phyloP scores from a whole-genome alignment of 1,284 basidiomycete species.

The Fomitopsis schrenkii region DNA sequence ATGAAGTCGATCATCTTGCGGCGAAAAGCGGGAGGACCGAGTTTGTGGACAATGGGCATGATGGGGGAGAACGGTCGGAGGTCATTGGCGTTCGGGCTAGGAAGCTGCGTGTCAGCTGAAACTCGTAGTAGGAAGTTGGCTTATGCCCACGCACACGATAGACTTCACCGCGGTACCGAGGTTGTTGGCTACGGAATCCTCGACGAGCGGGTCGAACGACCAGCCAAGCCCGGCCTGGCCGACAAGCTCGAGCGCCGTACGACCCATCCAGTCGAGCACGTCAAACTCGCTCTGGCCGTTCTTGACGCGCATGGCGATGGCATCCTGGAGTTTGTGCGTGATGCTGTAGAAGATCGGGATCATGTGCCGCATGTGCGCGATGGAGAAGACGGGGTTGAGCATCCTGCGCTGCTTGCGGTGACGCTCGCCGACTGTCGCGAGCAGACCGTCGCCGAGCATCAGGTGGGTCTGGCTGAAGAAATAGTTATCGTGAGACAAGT shows the following conservation, averaged over 20 bases:
- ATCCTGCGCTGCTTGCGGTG: constrained; percentile 23
- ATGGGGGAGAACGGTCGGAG: constrained; percentile 6
- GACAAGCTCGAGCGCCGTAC: constrained; percentile 29
- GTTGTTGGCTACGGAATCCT: constrained; percentile 20
- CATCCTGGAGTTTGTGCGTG: constrained; percentile 11
- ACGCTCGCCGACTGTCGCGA: constrained; percentile 16
- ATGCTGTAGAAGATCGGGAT: constrained; percentile 12
- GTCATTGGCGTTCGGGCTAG: constrained; percentile 10
- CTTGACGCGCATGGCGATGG: constrained; percentile 7
- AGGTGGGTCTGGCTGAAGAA: neutral
- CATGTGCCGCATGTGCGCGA: constrained; percentile 20
- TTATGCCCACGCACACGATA: constrained; percentile 19
- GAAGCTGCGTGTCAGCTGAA: constrained; percentile 8
- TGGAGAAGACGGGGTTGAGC: constrained; percentile 23
- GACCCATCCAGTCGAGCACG: constrained; percentile 32
- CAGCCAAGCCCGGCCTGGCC: constrained; percentile 33
- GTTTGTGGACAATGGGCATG: constrained; percentile 9
- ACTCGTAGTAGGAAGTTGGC: constrained; percentile 18
- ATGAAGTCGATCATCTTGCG: constrained; percentile 11
- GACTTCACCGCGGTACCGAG: constrained; percentile 27
- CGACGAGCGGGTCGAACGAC: constrained; percentile 32
- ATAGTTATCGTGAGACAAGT: neutral
- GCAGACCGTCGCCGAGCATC: constrained; percentile 14
- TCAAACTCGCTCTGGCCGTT: constrained; percentile 26
- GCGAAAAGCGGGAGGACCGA: constrained; percentile 9